Evolutionary conservation across 345 rosid genomes (phyloP).

Genomic region (Eucalyptus tenuipes): DNA sequence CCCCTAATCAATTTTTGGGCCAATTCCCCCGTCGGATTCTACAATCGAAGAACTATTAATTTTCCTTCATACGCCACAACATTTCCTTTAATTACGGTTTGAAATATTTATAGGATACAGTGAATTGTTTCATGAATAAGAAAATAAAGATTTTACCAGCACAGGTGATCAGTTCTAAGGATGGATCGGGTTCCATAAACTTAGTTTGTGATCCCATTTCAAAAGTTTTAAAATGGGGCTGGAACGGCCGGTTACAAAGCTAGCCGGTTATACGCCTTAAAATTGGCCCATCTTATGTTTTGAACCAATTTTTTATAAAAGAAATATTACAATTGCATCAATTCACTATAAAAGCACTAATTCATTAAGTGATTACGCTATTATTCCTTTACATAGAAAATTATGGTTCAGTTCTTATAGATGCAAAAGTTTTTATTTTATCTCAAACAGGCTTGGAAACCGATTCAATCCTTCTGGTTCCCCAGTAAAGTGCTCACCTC

Average conservation of each 20-base stretch:
- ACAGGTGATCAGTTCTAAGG: background rate
- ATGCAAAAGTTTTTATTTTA: background rate
- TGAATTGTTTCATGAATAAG: background rate
- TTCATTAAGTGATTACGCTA: background rate
- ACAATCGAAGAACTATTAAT: background rate
- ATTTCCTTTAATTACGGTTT: background rate
- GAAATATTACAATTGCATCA: background rate
- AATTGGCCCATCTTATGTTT: background rate
- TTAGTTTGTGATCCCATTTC: background rate
- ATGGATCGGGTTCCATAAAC: background rate
- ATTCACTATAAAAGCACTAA: background rate
- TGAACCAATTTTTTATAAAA: background rate
- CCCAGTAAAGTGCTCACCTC: background rate
- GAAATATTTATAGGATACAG: background rate
- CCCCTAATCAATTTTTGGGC: too few species aligned
- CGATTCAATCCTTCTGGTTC: background rate
- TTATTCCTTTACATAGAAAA: background rate
- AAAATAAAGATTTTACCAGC: background rate
- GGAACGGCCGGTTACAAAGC: background rate
- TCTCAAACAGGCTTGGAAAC: background rate
- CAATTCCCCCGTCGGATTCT: too few species aligned
- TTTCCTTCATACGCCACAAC: background rate
- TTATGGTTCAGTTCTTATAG: background rate
- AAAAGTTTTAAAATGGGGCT: background rate
- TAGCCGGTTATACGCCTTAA: background rate